Conservation (phyloP, 2,329 filamentous ascomycete species). For the Fusarium heterosporum region DNA sequence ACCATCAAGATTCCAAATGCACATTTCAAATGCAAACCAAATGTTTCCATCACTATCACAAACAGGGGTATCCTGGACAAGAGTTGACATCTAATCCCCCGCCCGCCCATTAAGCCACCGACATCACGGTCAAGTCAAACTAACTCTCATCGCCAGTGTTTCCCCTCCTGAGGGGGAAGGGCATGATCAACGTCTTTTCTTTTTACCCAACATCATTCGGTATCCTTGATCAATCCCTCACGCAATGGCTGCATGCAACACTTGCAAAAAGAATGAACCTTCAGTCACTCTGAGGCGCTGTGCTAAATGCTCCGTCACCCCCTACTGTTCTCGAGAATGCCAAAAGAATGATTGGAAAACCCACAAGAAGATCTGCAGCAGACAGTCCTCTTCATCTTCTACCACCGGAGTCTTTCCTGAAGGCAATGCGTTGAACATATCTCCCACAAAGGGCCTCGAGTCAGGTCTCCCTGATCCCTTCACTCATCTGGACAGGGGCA, state of each 20-base stretch:
- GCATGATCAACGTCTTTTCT: background rate
- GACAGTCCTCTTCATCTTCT: slow-evolving; percentile 22
- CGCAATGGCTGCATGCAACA: slow-evolving; percentile 36
- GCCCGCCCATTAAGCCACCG: slow-evolving; percentile 5
- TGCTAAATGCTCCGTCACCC: slow-evolving; percentile 59
- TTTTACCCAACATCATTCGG: background rate
- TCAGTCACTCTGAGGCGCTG: slow-evolving; percentile 54
- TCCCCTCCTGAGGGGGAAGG: background rate
- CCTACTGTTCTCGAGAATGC: slow-evolving; percentile 65
- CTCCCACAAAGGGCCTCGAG: slow-evolving; percentile 49
- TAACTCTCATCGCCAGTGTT: background rate
- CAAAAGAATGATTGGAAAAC: slow-evolving; percentile 63
- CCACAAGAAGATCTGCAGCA: slow-evolving; percentile 60
- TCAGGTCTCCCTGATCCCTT: slow-evolving; percentile 53
- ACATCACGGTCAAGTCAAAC: slow-evolving; percentile 1
- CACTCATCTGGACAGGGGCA: slow-evolving; percentile 53
- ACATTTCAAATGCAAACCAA: background rate
- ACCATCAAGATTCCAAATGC: background rate
- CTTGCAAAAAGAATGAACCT: slow-evolving; percentile 48
- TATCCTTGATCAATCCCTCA: background rate
- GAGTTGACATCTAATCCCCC: background rate
- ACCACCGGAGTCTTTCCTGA: background rate
- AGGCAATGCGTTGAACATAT: background rate
- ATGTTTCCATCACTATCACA: background rate
- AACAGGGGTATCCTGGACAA: background rate